phyloP scores from a whole-genome alignment of 2,329 filamentous ascomycete species.

The Nemania serpens region DNA sequence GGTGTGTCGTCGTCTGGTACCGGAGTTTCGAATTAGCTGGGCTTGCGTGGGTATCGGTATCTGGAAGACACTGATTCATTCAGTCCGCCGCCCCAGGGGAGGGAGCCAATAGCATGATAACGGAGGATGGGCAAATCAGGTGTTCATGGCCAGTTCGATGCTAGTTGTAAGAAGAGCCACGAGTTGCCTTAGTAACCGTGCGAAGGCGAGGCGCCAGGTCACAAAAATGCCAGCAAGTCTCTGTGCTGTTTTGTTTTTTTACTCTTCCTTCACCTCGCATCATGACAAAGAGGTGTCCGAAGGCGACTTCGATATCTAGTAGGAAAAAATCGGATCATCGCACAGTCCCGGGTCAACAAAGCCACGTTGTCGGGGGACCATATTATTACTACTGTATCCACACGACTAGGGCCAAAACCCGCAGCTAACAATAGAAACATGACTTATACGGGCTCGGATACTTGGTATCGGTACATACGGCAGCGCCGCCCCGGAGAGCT shows the following conservation, averaged over 20 bases:
- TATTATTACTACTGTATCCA: slow-evolving; percentile 30
- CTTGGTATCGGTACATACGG: slow-evolving; percentile 34
- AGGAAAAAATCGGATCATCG: slow-evolving; percentile 4
- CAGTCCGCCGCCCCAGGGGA: not conserved
- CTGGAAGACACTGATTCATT: not conserved
- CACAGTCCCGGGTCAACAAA: slow-evolving; percentile 39
- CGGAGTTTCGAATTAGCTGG: slow-evolving; percentile 21
- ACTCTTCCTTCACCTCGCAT: slow-evolving; percentile 29
- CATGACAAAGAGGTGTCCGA: not conserved
- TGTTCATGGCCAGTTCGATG: slow-evolving; percentile 7
- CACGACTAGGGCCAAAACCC: slow-evolving; percentile 32
- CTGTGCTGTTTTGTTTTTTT: slow-evolving; percentile 27
- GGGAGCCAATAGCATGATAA: slow-evolving; percentile 15
- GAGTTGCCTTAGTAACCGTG: slow-evolving; percentile 22
- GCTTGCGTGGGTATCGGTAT: slow-evolving; percentile 22
- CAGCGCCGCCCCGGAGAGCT: slow-evolving; percentile 23
- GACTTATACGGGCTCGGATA: slow-evolving; percentile 33
- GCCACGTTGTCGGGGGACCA: slow-evolving; percentile 39
- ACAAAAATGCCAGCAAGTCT: slow-evolving; percentile 29
- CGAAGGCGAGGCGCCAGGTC: slow-evolving; percentile 19
- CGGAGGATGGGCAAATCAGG: slow-evolving; percentile 2
- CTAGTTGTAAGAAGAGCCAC: slow-evolving; percentile 21
- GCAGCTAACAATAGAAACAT: slow-evolving; percentile 39
- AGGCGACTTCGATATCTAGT: slow-evolving; percentile 7
- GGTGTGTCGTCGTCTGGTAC: slow-evolving; percentile 24